Base-by-base conservation (phyloP, 768 basidiomycete genomes). In the Lentinula guzmanii region DNA sequence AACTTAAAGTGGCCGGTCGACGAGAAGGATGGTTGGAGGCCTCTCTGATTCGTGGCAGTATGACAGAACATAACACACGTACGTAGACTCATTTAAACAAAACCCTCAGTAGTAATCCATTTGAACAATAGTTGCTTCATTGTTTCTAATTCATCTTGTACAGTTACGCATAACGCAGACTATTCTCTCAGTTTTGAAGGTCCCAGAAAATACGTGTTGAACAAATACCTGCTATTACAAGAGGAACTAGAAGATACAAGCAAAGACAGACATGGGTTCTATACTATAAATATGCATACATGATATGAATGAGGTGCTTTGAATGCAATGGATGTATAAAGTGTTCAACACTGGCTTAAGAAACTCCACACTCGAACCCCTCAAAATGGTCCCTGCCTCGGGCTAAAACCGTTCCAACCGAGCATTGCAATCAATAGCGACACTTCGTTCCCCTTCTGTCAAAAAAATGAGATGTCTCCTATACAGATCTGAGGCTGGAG, bases 1-100 rank as follows among this genome's bases (percentile, higher is more conserved):
- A 78, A 80, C 63, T 67, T 86, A 61, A 87, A 87, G 69, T 86
- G 81, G 82, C 86, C 84, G 6, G 78, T 76, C 63, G 82, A 79
- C 1, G 79, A 86, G 24, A 81, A 80, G 1, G 79, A 86, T 18
- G 84, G 84, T 2, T 83, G 84, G 83, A 75, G 66, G 63, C 77
- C 75, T 46, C 70, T 85, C 61, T 71, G 62, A 65, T 10, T 9
- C 4, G 45, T 28, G 13, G 16, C 9, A n/a, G 15, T 18, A 34
- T 28, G 28, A 28, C 28, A 28, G 28, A 28, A 28, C 24, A 24
- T 2, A 24, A 24, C 24, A 24, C 24, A 33, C 11, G n/a, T 10
- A 34, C n/a, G 8, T 52, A 52, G 31, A 52, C 28, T 28, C 28
- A 28, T 34, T 13, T 34, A 15, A 15, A 1, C 28, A 21, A 18